Percentiles rank a stretch among this genome's conserved stretches.
Conservation (phyloP, 1,284 basidiomycete species). For the Cutaneotrichosporon cutaneum region DNA sequence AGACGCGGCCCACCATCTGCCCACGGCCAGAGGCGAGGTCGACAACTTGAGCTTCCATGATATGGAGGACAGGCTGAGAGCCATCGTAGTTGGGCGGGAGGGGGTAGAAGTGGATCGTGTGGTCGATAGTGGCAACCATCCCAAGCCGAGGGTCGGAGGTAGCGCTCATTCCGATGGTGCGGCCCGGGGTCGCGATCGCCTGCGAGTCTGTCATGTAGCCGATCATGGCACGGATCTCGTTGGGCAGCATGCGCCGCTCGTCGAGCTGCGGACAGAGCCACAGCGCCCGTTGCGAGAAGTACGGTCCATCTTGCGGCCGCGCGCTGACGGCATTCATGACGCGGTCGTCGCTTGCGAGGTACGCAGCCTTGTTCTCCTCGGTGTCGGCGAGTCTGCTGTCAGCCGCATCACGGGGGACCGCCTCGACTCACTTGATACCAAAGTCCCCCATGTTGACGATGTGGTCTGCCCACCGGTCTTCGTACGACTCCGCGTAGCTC, state of each 20-base stretch:
- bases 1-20: conserved; percentile 73
- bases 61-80: conserved; percentile 75
- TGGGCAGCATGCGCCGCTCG: conserved; percentile 59
- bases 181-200: conserved; percentile 66
- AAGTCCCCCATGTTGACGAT: conserved; percentile 58
- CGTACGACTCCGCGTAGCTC: conserved; percentile 57
- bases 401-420: neutral
- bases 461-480: conserved; percentile 12
- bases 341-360: conserved; percentile 56
- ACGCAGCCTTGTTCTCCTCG: conserved; percentile 57
- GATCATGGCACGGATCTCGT: conserved; percentile 83
- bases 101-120: conserved; percentile 77
- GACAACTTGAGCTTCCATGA: conserved; percentile 67
- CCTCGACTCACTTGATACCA: conserved; percentile 4
- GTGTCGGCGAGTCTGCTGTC: neutral
- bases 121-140: conserved; percentile 81
- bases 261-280: conserved; percentile 71
- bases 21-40: conserved; percentile 66
- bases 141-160: conserved; percentile 54
- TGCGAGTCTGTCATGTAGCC: conserved; percentile 80
- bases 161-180: conserved; percentile 62
- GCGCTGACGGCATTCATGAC: conserved; percentile 63
- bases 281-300: conserved; percentile 60
- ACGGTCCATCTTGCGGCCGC: conserved; percentile 15
- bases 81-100: conserved; percentile 71